These are phyloP conservation scores for Hypoxylon sp. DNA, from an alignment of 2,329 filamentous ascomycete genomes.

Conservation along the genomic window DNA sequence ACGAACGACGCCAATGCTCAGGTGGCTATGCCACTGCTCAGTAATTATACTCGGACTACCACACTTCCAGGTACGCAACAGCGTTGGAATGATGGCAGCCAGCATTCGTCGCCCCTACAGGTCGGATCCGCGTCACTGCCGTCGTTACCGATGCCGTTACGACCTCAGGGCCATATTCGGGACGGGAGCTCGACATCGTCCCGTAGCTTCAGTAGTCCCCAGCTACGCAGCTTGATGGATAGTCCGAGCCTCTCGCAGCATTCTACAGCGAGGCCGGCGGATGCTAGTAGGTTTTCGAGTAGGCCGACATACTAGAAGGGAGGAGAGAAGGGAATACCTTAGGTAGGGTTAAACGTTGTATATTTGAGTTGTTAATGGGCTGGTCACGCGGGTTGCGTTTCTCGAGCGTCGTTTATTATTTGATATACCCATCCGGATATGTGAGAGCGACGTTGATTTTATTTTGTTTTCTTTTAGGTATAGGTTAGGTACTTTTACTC, in stretches of 20 bases:
- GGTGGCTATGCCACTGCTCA: constrained; percentile 20
- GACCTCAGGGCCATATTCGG: constrained; percentile 3
- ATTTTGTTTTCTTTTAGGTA: neutral
- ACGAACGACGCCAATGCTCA: constrained; percentile 6
- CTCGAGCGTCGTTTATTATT: neutral
- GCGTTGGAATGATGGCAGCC: neutral
- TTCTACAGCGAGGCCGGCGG: constrained; percentile 4
- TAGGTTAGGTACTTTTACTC: too few species aligned
- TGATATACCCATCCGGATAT: neutral
- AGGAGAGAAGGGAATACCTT: neutral
- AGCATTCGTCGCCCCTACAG: neutral
- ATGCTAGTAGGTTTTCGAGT: constrained; percentile 2
- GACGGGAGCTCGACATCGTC: constrained; percentile 18
- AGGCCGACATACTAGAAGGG: constrained; percentile 9
- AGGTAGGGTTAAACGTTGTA: too few species aligned
- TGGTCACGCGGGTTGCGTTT: neutral
- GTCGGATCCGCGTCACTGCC: constrained; percentile 8
- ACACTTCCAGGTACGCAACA: neutral
- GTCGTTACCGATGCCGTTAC: neutral
- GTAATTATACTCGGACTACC: neutral
- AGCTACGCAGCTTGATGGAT: constrained; percentile 17
- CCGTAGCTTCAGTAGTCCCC: constrained; percentile 9
- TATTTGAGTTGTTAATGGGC: too few species aligned
- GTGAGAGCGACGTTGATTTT: neutral
- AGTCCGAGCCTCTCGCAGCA: constrained; percentile 20